Base-by-base conservation (phyloP, 1,139 yeast genomes). In the Arxiozyma bovina region DNA sequence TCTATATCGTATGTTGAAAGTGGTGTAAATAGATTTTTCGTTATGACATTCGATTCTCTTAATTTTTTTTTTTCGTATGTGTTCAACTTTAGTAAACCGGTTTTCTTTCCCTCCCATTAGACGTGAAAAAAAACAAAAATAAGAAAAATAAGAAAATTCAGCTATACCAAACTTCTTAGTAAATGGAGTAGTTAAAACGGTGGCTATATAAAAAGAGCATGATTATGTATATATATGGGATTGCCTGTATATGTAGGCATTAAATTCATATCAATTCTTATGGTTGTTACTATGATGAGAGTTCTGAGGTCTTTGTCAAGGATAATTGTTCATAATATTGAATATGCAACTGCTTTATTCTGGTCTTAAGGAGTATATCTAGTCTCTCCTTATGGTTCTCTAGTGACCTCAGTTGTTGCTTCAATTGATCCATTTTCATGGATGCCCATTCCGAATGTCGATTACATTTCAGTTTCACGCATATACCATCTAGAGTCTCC, bases 381-480 rank as follows among this genome's bases (percentile, higher is more conserved):
- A 66, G 52, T 44, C 70, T 60, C 30, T 64, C 63, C 40, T 56
- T 56, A 41, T 62, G 58, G n/a, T 63, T 58, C 22, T 66, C 65
- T 4, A 62, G 46, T 1, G 68, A 60, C 20, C 61, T 58, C 38
- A 61, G 42, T 44, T 65, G 66, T 41, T 60, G 61, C 41, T 60
- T 58, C 34, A 58, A 49, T 38, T 61, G 62, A 23, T 60, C 65
- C 22, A 57, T 48, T 17, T 55, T 54, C 57, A 65, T 64, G 15
- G 58, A 52, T 1, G 63, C 51, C 71, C 71, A 68, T 42, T 66
- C 69, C 15, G 59, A 56, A 50, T 68, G 71, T 45, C 58, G 60
- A 48, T 55, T 54, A 50, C 71, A 68, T 49, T 63, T 62, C 17
- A 57, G 43, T 50, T 62, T 64, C 7, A 61, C 56, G 53, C 71